A percentile compares a stretch with the other conserved stretches of the same genome.
phyloP scores from a whole-genome alignment of 371 early-diverging fungal genomes.

The Furculomyces boomerangus region DNA sequence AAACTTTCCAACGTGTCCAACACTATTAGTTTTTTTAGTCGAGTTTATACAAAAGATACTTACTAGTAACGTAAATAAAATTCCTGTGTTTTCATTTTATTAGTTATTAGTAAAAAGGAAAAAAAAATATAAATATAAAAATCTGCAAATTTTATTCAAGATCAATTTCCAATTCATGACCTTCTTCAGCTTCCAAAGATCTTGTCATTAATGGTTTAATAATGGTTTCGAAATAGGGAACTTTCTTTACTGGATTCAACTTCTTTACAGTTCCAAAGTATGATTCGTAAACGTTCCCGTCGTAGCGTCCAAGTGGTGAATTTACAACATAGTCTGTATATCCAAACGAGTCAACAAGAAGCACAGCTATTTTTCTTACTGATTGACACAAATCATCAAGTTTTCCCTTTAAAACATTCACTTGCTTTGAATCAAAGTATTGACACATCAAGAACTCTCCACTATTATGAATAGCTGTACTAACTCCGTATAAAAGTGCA shows the following conservation, averaged over 20 bases:
- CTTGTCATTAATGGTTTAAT: constrained; percentile 69
- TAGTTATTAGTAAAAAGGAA: neutral
- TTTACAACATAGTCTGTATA: constrained; percentile 73
- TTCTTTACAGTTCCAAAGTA: constrained; percentile 71
- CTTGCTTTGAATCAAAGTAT: constrained; percentile 59
- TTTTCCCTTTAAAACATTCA: constrained; percentile 38
- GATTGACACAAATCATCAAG: constrained; percentile 48
- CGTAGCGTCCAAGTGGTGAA: constrained; percentile 72
- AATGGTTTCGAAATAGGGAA: constrained; percentile 60
- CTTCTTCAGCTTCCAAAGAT: constrained; percentile 16
- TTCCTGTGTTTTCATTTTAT: constrained; percentile 27
- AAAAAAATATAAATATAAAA: neutral
- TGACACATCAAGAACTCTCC: constrained; percentile 75
- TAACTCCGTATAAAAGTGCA: constrained; percentile 64
- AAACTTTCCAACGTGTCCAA: constrained; percentile 83
- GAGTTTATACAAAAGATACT: constrained; percentile 11
- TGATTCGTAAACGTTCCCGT: constrained; percentile 73
- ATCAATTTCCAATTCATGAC: constrained; percentile 25
- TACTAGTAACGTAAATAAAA: constrained; percentile 80
- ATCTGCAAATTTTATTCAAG: constrained; percentile 4
- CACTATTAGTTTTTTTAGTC: constrained; percentile 25
- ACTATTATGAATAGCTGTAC: constrained; percentile 63
- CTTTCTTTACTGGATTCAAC: constrained; percentile 47
- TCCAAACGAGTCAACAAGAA: constrained; percentile 74
- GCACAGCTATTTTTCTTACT: constrained; percentile 62